Evolutionary conservation across 164 flowering plant species (phyloP).

Genomic region (Tinospora cordifolia): DNA sequence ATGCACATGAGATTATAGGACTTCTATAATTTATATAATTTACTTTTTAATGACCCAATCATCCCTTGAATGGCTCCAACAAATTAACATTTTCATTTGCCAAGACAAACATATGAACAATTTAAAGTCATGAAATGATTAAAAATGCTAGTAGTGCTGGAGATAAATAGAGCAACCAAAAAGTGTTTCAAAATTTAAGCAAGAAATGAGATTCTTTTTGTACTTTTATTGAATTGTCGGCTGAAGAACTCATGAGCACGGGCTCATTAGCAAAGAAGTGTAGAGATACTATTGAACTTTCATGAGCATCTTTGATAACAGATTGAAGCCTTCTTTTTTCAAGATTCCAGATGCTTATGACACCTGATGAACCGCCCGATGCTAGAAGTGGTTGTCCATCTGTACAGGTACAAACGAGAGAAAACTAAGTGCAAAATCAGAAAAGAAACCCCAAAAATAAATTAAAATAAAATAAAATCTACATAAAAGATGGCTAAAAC

Average conservation of each 20-base stretch:
- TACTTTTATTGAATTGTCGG: conserved; percentile 90
- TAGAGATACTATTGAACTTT: conserved; percentile 64
- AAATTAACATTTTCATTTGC: too few species aligned
- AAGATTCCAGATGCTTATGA: conserved; percentile 96
- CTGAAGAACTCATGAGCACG: conserved; percentile 86
- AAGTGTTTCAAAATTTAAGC: background rate
- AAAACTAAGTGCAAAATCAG: conserved; percentile 5
- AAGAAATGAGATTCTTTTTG: conserved; percentile 9
- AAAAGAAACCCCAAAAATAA: too few species aligned
- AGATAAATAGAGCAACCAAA: conserved; percentile 1
- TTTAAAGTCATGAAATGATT: background rate
- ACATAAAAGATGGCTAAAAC: background rate
- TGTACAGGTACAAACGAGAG: conserved; percentile 17
- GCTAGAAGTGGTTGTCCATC: conserved; percentile 97
- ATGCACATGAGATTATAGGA: background rate
- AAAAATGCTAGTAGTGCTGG: background rate
- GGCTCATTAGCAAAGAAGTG: conserved; percentile 96
- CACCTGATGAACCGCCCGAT: conserved; percentile 96
- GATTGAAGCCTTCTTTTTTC: conserved; percentile 85
- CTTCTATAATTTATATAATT: background rate
- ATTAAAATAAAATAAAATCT: too few species aligned
- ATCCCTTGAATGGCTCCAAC: background rate
- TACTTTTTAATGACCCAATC: background rate
- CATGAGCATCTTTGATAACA: conserved; percentile 88
- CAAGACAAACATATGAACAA: background rate